A percentile compares a stretch with the other conserved stretches of the same genome.
These are phyloP conservation scores for Wickerhamomyces ciferrii DNA, from an alignment of 805 yeast genomes.

Conservation along the genomic window DNA sequence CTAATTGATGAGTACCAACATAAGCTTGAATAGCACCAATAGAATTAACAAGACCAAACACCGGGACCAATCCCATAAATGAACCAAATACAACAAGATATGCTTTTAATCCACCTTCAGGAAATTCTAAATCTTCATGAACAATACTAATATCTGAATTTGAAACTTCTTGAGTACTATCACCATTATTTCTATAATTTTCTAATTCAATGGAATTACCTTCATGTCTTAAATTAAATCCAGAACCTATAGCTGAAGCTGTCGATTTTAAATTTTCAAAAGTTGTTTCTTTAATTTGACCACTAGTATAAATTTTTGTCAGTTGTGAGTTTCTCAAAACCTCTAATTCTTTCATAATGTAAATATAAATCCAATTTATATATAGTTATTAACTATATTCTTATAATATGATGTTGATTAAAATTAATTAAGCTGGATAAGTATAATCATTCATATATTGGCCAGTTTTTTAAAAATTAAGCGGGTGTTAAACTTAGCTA, in stretches of 20 bases:
- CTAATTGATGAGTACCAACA: constrained; percentile 49
- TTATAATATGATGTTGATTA: too few species aligned
- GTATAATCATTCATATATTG: too few species aligned
- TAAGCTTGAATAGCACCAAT: constrained; percentile 62
- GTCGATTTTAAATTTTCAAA: background rate
- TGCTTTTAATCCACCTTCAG: constrained; percentile 59
- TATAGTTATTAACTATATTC: too few species aligned
- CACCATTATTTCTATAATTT: background rate
- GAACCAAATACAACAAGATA: constrained; percentile 54
- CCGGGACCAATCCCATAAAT: constrained; percentile 48
- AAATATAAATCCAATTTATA: too few species aligned
- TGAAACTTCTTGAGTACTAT: constrained; percentile 2
- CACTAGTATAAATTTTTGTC: background rate
- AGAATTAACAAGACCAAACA: constrained; percentile 52
- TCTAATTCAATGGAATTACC: too few species aligned
- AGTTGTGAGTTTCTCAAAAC: background rate
- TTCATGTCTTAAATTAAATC: background rate
- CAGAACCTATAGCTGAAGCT: background rate
- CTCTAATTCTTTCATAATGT: too few species aligned
- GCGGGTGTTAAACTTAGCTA: too few species aligned
- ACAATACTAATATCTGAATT: constrained; percentile 13
- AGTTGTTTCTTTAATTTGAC: background rate
- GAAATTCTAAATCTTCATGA: constrained; percentile 22
- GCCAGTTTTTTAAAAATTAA: too few species aligned
- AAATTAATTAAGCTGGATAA: too few species aligned